Evolutionary conservation across 2,329 filamentous ascomycete genomes (phyloP).

Genomic region (Fusarium fracticaudum): DNA sequence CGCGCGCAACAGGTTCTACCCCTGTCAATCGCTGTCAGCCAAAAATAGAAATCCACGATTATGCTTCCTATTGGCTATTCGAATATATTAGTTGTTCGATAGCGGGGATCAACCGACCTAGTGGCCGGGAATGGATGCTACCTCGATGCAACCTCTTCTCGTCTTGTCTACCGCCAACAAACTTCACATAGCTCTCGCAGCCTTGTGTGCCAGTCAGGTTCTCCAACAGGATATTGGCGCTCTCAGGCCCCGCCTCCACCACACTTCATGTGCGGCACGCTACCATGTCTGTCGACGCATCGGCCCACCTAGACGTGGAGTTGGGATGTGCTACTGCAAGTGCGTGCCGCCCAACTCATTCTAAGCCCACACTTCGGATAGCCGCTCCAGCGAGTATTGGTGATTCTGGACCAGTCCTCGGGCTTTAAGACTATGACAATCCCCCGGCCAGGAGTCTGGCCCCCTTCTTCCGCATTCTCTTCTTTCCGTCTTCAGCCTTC

Average conservation of each 20-base stretch:
- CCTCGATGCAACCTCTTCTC: slow-evolving; percentile 33
- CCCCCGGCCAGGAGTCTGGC: slow-evolving; percentile 44
- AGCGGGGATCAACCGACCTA: slow-evolving; percentile 34
- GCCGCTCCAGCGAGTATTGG: slow-evolving; percentile 35
- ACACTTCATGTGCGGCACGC: slow-evolving; percentile 15
- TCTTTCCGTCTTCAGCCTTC: slow-evolving; percentile 47
- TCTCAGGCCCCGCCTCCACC: slow-evolving; percentile 27
- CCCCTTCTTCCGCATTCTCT: slow-evolving; percentile 47
- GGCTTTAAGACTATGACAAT: slow-evolving; percentile 43
- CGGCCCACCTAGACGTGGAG: slow-evolving; percentile 36
- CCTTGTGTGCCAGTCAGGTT: slow-evolving; percentile 39
- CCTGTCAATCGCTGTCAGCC: slow-evolving; percentile 41
- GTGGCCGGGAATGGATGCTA: slow-evolving; percentile 36
- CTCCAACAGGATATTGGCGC: slow-evolving; percentile 28
- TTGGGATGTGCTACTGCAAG: slow-evolving; percentile 39
- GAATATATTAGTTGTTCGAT: slow-evolving; percentile 31
- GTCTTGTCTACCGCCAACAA: slow-evolving; percentile 33
- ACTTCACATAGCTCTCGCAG: slow-evolving; percentile 28
- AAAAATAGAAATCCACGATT: slow-evolving; percentile 49
- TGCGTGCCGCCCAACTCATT: slow-evolving; percentile 37
- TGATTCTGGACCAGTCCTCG: slow-evolving; percentile 28
- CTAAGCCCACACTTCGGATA: slow-evolving; percentile 31
- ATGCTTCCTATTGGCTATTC: slow-evolving; percentile 46
- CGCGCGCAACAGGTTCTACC: slow-evolving; percentile 49
- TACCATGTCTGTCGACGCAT: slow-evolving; percentile 33